Percentiles rank a stretch among this genome's conserved stretches.
Evolutionary conservation across 495 filamentous ascomycete genomes (phyloP).

Genomic region (Cercophora newfieldiana): DNA sequence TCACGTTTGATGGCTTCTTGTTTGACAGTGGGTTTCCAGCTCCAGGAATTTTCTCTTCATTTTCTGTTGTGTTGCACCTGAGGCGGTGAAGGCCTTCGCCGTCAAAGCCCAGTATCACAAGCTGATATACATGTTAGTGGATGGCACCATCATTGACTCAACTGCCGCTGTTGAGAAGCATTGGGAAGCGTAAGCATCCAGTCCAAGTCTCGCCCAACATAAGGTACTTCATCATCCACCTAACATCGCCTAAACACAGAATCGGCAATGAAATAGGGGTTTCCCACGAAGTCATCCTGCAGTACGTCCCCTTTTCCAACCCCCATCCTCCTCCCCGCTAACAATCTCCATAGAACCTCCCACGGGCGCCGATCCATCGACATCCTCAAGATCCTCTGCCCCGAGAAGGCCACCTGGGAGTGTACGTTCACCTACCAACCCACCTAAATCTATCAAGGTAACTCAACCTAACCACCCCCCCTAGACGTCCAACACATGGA

Average conservation of each 20-base stretch:
- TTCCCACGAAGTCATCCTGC: slow-evolving; percentile 75
- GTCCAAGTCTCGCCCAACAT: neutral
- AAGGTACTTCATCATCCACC: neutral
- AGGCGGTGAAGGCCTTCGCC: neutral
- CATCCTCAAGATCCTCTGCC: slow-evolving; percentile 69
- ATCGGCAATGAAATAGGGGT: slow-evolving; percentile 81
- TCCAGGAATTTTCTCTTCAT: slow-evolving; percentile 73
- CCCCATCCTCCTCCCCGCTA: neutral
- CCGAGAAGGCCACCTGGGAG: slow-evolving; percentile 84
- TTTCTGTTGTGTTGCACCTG: slow-evolving; percentile 51
- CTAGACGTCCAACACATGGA: slow-evolving; percentile 82
- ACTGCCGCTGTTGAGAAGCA: slow-evolving; percentile 86
- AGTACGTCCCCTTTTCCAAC: slow-evolving; percentile 29
- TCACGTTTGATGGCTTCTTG: slow-evolving; percentile 71
- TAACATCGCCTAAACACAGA: slow-evolving; percentile 45
- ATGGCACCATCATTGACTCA: slow-evolving; percentile 80
- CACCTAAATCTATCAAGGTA: neutral
- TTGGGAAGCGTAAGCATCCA: slow-evolving; percentile 70
- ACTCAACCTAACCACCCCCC: neutral
- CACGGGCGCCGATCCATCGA: slow-evolving; percentile 89
- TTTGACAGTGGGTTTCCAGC: slow-evolving; percentile 63
- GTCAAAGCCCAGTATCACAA: neutral
- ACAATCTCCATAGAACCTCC: slow-evolving; percentile 54
- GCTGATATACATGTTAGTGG: slow-evolving; percentile 44
- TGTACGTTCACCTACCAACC: slow-evolving; percentile 57